Evolutionary conservation across 2,329 filamentous ascomycete species (phyloP), one percentile per base, ranked within the genome.

Genomic region (Chalara sp.): DNA sequence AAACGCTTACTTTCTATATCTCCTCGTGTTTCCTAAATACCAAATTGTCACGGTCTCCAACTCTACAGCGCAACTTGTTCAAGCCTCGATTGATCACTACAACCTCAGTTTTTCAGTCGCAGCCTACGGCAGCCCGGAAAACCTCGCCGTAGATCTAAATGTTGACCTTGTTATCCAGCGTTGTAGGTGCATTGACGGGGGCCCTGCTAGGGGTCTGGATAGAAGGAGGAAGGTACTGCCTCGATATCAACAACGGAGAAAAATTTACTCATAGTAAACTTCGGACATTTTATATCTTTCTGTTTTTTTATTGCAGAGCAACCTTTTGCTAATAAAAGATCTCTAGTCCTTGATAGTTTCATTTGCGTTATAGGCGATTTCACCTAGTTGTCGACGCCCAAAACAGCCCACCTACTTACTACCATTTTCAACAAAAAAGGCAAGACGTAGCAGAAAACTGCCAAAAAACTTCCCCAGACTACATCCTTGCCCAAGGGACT

Each of bases 1-100:
- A 32, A 57, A 61, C 30, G 78, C 75, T 3, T 81, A 85, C 58
- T 71, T 84, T 0, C 79, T 82, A 0, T 52, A 33, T 37, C 47
- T 58, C n/a, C 42, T 42, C 5, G 48, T 48, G n/a, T 56, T 52
- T 4, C 48, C 56, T 6, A 60, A 64, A 6, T 78, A 75, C 60
- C 61, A 68, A 30, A 68, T 78, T 51, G 67, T 68, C 5, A 75
- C 74, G 4, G 61, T 78, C 2, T 68, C 70, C 56, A 78, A 78
- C 62, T 74, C 72, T 12, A 70, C 65, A 11, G 58, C 67, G 45
- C 64, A 66, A 4, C 70, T 70, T 2, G 72, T 73, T 1, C 56
- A 66, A 41, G 64, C 60, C 21, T 69, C 75, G 5, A 71, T 76
- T 42, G 55, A 66, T 21, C 47, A 54, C 8, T 70, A 72, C 56